Base-by-base conservation (phyloP, 2,329 filamentous ascomycete genomes). In the Fusarium austroafricanum region DNA sequence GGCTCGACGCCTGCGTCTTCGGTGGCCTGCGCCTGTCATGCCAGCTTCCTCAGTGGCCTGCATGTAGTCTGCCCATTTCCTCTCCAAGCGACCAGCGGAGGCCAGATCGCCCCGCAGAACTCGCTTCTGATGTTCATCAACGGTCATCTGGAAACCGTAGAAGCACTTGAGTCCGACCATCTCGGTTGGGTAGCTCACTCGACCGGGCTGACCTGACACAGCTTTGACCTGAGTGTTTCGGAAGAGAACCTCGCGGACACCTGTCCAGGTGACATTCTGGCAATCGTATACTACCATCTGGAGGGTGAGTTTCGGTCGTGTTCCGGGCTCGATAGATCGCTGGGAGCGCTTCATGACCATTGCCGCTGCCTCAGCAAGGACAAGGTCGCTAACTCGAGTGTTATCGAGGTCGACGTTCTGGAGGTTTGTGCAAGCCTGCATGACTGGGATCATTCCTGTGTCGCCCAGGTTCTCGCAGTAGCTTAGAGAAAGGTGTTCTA, bases 11-110 rank as follows among this genome's bases (percentile, higher is more conserved):
- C 94, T 84, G 60, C 94, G 83, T 53, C 94, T 84, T 54, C 94
- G 84, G 4, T 86, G 83, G 8, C 91, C 89, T 2, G 85, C 86
- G 3, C 90, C 93, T 3, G 82, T 83, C 4, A 87, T 86, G 4
- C 90, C 92, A 0, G 92, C 92, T 76, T 97, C 95, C 78, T 97
- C 93, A 50, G 88, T 92, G 17, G 92, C 90, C 80, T 96, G 92
- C 94, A 97, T 97, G 78, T 93, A 97, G 55, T 96, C 92, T 1
- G 91, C 91, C 95, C 95, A 98, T 77, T 95, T 96, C 67, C 90
- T 86, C 82, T 97, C 94, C 20, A 98, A 83, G n/a, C 92, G 84
- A 37, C 84, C 85, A 1, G 96, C 96, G 2, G 92, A 86, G 1
- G 84, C 83, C 60, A 93, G 86, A 65, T 97, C 92, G 9, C 93